A percentile compares a stretch with the other conserved stretches of the same genome.
phyloP scores from a whole-genome alignment of 208 protist genomes.

The Vickermania spadyakhi region DNA sequence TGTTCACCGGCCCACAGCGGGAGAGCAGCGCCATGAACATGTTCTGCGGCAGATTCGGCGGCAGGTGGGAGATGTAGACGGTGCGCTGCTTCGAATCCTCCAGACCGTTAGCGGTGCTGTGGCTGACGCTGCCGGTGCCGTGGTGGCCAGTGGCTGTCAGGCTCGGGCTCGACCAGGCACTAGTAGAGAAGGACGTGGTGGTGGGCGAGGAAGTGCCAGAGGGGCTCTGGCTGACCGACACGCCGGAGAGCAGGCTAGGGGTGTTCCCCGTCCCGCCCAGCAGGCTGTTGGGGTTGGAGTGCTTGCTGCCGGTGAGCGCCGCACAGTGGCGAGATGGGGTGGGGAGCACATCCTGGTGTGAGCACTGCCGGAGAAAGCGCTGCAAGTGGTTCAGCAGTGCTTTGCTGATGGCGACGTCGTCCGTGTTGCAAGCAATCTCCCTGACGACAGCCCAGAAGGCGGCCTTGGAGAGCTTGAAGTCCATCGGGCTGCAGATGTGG shows the following conservation, averaged over 20 bases:
- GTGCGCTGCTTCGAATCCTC: slow-evolving; percentile 55
- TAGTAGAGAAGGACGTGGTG: not conserved
- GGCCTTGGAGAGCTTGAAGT: slow-evolving; percentile 43
- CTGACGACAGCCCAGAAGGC: slow-evolving; percentile 70
- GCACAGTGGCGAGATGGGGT: not conserved
- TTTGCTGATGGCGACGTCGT: slow-evolving; percentile 15
- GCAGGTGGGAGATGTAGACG: slow-evolving; percentile 68
- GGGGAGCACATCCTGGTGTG: not conserved
- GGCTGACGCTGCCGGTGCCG: not conserved
- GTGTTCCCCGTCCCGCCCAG: not conserved
- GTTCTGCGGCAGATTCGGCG: slow-evolving; percentile 38
- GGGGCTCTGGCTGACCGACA: not conserved
- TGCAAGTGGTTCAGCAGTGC: slow-evolving; percentile 47
- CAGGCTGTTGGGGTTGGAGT: not conserved
- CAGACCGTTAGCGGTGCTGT: not conserved
- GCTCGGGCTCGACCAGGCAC: not conserved
- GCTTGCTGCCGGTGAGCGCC: not conserved
- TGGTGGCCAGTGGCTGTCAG: not conserved
- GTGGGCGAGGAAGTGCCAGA: not conserved
- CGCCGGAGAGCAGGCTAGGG: not conserved
- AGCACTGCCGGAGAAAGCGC: slow-evolving; percentile 3
- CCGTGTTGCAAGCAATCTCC: slow-evolving; percentile 17
- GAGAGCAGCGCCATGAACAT: slow-evolving; percentile 49
- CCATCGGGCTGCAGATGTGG: slow-evolving; percentile 38
- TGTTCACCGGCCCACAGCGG: slow-evolving; percentile 52